Evolutionary conservation across 202 grass and related monocot species (phyloP).

Genomic region (Eragrostis tef): DNA sequence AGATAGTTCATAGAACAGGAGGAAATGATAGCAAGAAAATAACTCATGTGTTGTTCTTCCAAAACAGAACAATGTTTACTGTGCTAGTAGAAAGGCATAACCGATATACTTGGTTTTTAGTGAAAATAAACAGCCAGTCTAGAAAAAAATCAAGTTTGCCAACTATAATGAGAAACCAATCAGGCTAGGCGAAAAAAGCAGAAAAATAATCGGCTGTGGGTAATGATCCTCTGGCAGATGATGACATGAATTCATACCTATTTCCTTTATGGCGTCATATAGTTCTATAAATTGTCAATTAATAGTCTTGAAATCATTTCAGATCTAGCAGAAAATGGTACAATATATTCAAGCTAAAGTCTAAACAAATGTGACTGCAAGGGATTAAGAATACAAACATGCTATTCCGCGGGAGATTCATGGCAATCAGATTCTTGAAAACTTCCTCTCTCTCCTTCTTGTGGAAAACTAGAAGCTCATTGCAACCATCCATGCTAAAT

Average conservation of each 20-base stretch:
- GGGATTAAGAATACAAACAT: conserved; percentile 28
- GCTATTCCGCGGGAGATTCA: conserved; percentile 2
- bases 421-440: conserved; percentile 82
- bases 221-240: conserved; percentile 1
- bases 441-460: conserved; percentile 99
- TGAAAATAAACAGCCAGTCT: conserved; percentile 7
- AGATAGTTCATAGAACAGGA: conserved; percentile 19
- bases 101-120: neutral
- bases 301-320: conserved; percentile 35
- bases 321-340: conserved; percentile 26
- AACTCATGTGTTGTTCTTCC: neutral
- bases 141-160: conserved; percentile 25
- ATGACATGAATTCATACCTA: conserved; percentile 27
- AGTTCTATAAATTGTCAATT: conserved; percentile 30
- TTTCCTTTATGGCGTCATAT: conserved; percentile 34
- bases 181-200: neutral
- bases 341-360: conserved; percentile 10
- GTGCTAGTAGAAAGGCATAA: conserved; percentile 8
- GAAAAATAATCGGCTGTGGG: neutral
- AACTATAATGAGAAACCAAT: conserved; percentile 25
- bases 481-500: conserved; percentile 99
- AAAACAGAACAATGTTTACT: conserved; percentile 13
- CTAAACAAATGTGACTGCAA: conserved; percentile 46
- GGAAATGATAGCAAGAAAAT: conserved; percentile 22
- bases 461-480: conserved; percentile 98